Base-by-base conservation (phyloP, 495 filamentous ascomycete genomes). In the Aspergillus conjunctus region DNA sequence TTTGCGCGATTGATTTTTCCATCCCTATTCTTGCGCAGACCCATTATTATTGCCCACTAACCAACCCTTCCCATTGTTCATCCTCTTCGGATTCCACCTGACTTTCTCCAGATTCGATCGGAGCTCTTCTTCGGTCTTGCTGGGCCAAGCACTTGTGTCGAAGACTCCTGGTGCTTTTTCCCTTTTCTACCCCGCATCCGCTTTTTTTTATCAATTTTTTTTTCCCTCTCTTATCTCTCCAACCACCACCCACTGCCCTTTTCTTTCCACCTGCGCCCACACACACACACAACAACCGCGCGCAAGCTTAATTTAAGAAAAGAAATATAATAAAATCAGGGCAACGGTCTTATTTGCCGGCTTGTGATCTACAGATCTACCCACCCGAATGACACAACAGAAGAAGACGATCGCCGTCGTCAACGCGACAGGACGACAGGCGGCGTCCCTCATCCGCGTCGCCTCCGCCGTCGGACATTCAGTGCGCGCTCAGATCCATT, bases 371-470 rank as follows among this genome's bases (percentile, higher is more conserved):
- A 18, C 44, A 59, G 49, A 37, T 18, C 31, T 43, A 33, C 58
- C 60, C 50, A 51, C 59, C 68, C 71, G 69, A 64, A 80, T 80
- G 76, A 75, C 74, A 66, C 76, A 77, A 74, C 71, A 73, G 58
- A 73, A 82, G 66, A 90, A 92, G 77, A 93, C 87, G 50, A 91
- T 97, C 65, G 92, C 91, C 65, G 88, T 94, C 68, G 92, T 97
- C 71, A 98, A 98, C 75, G 87, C 88, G 72, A 90, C 89, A 63
- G 93, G 93, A 60, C 88, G 93, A 61, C 93, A 98, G 81, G 91
- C 92, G 32, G 93, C 93, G 45, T 96, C 92, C 39, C 83, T 98
- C 69, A 91, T 96, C 56, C 88, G 93, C 49, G 92, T 95, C 66
- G 93, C 93, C 20, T 88, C 90, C 10, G 93, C 93, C 32, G 87